Evolutionary conservation across 176 grass and related monocot genomes (phyloP), one percentile per base, ranked within the genome.

Genomic region (Carex cristatella): DNA sequence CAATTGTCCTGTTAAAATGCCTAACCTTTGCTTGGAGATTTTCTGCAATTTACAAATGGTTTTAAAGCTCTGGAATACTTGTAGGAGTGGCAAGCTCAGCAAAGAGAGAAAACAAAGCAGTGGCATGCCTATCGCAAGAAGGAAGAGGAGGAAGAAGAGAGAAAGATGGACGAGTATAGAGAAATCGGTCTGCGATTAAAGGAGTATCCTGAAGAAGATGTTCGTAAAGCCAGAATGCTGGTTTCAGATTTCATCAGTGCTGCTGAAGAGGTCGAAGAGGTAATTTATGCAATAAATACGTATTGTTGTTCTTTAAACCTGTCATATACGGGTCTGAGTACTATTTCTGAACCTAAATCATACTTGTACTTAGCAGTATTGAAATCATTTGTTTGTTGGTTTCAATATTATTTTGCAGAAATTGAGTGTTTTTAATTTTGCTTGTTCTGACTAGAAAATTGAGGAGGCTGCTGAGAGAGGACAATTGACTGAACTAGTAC

Each of bases 121-220:
- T 98, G 95, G 91, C 88, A 98, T 70, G 91, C 91, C 11, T 91
- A 98, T 80, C 86, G 91, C 57, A 59, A 93, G 37, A 98, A 98
- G 90, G 95, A 93, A 81, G 87, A 93, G 89, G 84, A 89, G 2
- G 85, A 94, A 71, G 95, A 98, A 87, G 86, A 93, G 65, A 88
- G 48, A 84, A 92, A 76, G 78, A 91, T 61, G 72, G 89, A 90
- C 64, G 92, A 93, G 58, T 98, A 98, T 83, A 77, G 86, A 65
- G 95, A 94, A 63, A 94, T 98, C 72, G 95, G 95, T 55, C 94
- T 93, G 91, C 87, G 92, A 46, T 79, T 98, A 80, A 98, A 98
- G 86, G 89, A 83, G 73, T 98, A 94, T 74, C 95, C 92, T 87
- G 87, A 93, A 79, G 95, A 98, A 90, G 92, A 98, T 84, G 90